Conservation (phyloP, 2,329 filamentous ascomycete genomes). For the Verticillium longisporum region DNA sequence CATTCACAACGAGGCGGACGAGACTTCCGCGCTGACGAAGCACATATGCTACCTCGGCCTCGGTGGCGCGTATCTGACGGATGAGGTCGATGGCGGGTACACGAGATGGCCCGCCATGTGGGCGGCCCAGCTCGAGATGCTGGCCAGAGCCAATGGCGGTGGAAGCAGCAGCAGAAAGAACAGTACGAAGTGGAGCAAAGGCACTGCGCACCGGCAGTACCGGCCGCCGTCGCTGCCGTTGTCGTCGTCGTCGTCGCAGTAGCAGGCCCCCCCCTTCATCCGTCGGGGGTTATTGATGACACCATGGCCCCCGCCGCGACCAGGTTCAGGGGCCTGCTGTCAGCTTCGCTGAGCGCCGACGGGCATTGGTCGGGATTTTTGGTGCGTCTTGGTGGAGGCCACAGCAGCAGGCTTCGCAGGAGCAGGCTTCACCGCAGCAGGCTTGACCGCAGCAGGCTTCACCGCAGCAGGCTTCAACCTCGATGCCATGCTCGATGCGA, state of each 20-base stretch:
- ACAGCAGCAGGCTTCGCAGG: too few relatives aligned
- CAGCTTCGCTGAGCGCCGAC: too few relatives aligned
- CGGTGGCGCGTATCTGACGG: neutral
- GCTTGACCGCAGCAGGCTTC: neutral
- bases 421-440: too few relatives aligned
- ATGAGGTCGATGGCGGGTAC: conserved; percentile 1
- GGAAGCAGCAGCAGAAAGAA: neutral
- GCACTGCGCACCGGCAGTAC: too few relatives aligned
- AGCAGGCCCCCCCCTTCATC: too few relatives aligned
- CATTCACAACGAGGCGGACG: neutral
- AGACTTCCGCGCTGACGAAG: neutral
- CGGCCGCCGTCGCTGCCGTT: too few relatives aligned
- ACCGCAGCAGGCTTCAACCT: too few relatives aligned
- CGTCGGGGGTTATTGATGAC: too few relatives aligned
- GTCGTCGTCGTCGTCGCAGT: too few relatives aligned
- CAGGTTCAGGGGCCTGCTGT: neutral
- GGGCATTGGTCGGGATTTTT: too few relatives aligned
- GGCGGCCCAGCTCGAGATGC: neutral
- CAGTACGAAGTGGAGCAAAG: neutral
- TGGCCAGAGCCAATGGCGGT: neutral
- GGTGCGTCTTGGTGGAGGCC: too few relatives aligned
- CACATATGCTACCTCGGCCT: neutral
- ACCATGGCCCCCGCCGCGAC: neutral
- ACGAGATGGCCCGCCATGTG: conserved; percentile 1
- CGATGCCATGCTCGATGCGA: too few relatives aligned